A percentile compares a stretch with the other conserved stretches of the same genome.
Evolutionary conservation across 805 yeast genomes (phyloP).

Genomic region (Metschnikowia matae): DNA sequence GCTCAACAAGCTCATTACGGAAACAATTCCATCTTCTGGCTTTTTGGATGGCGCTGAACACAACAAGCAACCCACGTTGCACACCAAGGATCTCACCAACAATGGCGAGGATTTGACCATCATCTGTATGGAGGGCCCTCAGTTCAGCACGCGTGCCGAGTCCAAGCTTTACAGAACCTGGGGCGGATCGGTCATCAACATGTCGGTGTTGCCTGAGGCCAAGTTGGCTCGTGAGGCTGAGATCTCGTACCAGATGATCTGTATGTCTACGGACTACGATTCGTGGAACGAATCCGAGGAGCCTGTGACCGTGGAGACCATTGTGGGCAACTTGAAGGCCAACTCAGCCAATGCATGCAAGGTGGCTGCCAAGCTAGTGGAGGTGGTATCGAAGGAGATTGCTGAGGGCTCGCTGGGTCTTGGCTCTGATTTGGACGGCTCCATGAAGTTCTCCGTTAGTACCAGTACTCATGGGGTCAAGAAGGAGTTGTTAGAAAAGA

Average conservation of each 20-base stretch:
- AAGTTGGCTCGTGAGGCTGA: slow-evolving; percentile 97
- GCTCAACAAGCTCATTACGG: slow-evolving; percentile 61
- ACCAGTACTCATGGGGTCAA: slow-evolving; percentile 73
- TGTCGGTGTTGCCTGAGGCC: slow-evolving; percentile 97
- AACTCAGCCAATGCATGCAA: slow-evolving; percentile 82
- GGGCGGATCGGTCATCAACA: slow-evolving; percentile 95
- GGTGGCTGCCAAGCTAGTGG: slow-evolving; percentile 67
- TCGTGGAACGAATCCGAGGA: slow-evolving; percentile 96
- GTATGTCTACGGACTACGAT: slow-evolving; percentile 98
- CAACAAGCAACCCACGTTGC: slow-evolving; percentile 45
- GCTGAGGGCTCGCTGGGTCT: slow-evolving; percentile 47
- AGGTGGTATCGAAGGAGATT: slow-evolving; percentile 59
- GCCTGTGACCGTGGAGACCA: slow-evolving; percentile 97
- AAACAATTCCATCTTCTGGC: slow-evolving; percentile 41
- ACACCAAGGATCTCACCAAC: slow-evolving; percentile 56
- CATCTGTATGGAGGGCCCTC: slow-evolving; percentile 99
- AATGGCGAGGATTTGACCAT: slow-evolving; percentile 71
- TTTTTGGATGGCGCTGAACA: slow-evolving; percentile 51
- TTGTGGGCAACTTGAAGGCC: slow-evolving; percentile 83
- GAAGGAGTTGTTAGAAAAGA: slow-evolving; percentile 66
- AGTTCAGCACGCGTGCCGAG: slow-evolving; percentile 95
- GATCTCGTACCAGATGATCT: slow-evolving; percentile 93
- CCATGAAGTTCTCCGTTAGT: slow-evolving; percentile 77
- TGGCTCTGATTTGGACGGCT: slow-evolving; percentile 68
- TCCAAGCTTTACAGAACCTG: slow-evolving; percentile 77